Evolutionary conservation across 768 basidiomycete genomes (phyloP).

Genomic region (Clathrus columnatus): DNA sequence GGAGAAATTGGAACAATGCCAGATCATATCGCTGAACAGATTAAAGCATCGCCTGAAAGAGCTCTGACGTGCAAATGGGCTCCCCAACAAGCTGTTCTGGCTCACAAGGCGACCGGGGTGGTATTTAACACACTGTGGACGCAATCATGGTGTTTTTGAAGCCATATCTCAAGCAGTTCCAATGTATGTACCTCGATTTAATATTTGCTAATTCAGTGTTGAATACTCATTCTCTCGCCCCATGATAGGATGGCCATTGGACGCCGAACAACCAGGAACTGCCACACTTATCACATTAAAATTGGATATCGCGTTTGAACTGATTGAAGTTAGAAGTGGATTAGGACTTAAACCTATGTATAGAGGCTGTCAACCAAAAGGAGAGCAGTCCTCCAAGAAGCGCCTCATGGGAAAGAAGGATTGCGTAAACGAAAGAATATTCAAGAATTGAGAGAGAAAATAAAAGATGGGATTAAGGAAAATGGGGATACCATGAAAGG

Average conservation of each 20-base stretch:
- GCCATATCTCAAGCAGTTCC: slow-evolving; percentile 18
- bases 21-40: slow-evolving; percentile 12
- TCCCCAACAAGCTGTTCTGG: slow-evolving; percentile 20
- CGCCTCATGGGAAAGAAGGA: slow-evolving; percentile 16
- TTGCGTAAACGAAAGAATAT: slow-evolving; percentile 15
- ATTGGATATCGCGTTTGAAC: slow-evolving; percentile 15
- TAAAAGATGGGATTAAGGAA: slow-evolving; percentile 8
- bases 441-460: slow-evolving; percentile 4
- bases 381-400: slow-evolving; percentile 12
- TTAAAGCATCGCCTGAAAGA: slow-evolving; percentile 14
- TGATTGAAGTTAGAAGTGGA: slow-evolving; percentile 16
- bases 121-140: slow-evolving; percentile 21
- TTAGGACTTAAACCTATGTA: slow-evolving; percentile 12
- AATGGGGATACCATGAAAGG: slow-evolving; percentile 6
- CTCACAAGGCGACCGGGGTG: slow-evolving; percentile 19
- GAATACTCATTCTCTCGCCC: not conserved
- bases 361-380: slow-evolving; percentile 14
- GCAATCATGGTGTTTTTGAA: slow-evolving; percentile 18
- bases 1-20: slow-evolving; percentile 12
- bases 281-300: slow-evolving; percentile 15
- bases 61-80: slow-evolving; percentile 18
- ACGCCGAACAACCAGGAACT: slow-evolving; percentile 18
- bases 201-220: not conserved
- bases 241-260: slow-evolving; percentile 22
- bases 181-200: slow-evolving; percentile 10